A percentile compares a stretch with the other conserved stretches of the same genome.
Evolutionary conservation across 371 early-diverging fungal genomes (phyloP).

Genomic region (Mucor saturninus): DNA sequence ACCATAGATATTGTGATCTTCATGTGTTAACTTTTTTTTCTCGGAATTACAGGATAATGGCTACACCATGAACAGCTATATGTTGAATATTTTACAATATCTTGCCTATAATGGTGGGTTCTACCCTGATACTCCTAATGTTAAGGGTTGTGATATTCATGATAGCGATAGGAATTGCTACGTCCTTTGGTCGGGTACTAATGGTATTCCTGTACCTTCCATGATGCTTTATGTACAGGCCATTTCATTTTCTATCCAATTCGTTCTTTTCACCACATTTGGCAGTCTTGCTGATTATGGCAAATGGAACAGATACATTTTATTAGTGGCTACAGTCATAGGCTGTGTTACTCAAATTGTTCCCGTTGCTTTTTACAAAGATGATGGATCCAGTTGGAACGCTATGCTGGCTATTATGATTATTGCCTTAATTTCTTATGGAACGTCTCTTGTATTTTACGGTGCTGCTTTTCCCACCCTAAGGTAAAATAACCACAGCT

Average conservation of each 20-base stretch:
- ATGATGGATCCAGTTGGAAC: slow-evolving; percentile 51
- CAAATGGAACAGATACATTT: slow-evolving; percentile 48
- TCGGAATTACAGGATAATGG: slow-evolving; percentile 44
- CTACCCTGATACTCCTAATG: slow-evolving; percentile 37
- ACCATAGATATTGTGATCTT: not conserved
- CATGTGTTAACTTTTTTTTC: not conserved
- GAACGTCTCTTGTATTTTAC: slow-evolving; percentile 55
- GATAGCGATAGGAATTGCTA: slow-evolving; percentile 37
- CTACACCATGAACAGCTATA: slow-evolving; percentile 48
- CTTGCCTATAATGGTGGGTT: slow-evolving; percentile 50
- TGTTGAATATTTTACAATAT: slow-evolving; percentile 52
- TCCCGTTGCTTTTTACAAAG: slow-evolving; percentile 42
- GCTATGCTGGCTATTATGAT: slow-evolving; percentile 52
- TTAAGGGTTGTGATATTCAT: slow-evolving; percentile 38
- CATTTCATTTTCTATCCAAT: slow-evolving; percentile 52
- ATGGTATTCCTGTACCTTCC: slow-evolving; percentile 45
- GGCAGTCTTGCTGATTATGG: slow-evolving; percentile 56
- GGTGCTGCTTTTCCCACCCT: slow-evolving; percentile 54
- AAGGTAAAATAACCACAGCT: slow-evolving; percentile 26
- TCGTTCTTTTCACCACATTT: slow-evolving; percentile 51
- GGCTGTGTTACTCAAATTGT: slow-evolving; percentile 50
- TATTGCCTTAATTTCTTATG: slow-evolving; percentile 48
- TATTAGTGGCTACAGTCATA: slow-evolving; percentile 44
- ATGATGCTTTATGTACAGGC: slow-evolving; percentile 56
- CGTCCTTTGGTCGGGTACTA: slow-evolving; percentile 38